Evolutionary conservation across 768 basidiomycete genomes (phyloP).

Genomic region (Trametes elegans): DNA sequence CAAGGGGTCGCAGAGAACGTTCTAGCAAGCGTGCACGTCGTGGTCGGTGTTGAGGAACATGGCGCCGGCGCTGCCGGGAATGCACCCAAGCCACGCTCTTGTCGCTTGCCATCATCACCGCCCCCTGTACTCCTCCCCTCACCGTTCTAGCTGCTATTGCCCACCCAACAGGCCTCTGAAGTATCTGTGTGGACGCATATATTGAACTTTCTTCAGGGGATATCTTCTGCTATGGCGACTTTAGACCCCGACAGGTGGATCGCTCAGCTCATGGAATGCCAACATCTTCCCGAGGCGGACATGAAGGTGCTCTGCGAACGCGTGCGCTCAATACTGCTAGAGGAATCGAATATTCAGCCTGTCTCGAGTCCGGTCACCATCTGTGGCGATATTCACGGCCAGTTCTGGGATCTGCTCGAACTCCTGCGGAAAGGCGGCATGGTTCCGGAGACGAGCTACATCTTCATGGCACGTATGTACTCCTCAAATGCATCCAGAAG

Average conservation of each 20-base stretch:
- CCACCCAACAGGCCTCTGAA: too few species aligned
- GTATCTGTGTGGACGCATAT: too few species aligned
- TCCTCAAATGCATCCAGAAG: slow-evolving; percentile 9
- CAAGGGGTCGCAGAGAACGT: not conserved
- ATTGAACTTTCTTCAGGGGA: not conserved
- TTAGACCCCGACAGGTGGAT: slow-evolving; percentile 80
- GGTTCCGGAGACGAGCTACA: slow-evolving; percentile 87
- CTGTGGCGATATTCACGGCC: slow-evolving; percentile 95
- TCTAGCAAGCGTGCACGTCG: slow-evolving; percentile 3
- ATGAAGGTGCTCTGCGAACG: slow-evolving; percentile 93
- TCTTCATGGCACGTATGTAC: slow-evolving; percentile 86
- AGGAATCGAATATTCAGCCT: slow-evolving; percentile 97
- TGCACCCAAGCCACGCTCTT: not conserved
- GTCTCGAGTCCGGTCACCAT: slow-evolving; percentile 94
- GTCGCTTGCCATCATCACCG: not conserved
- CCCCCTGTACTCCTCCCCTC: not conserved
- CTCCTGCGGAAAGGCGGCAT: slow-evolving; percentile 82
- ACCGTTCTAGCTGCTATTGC: not conserved
- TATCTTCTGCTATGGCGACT: slow-evolving; percentile 23
- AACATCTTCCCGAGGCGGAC: slow-evolving; percentile 84
- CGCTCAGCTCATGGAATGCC: slow-evolving; percentile 80
- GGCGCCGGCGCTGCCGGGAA: not conserved
- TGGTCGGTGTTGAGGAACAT: not conserved
- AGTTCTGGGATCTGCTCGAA: slow-evolving; percentile 96
- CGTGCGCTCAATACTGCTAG: slow-evolving; percentile 85